A percentile compares a stretch with the other conserved stretches of the same genome.
phyloP scores from a whole-genome alignment of 78 protist species.

The Diacronema lutheri region DNA sequence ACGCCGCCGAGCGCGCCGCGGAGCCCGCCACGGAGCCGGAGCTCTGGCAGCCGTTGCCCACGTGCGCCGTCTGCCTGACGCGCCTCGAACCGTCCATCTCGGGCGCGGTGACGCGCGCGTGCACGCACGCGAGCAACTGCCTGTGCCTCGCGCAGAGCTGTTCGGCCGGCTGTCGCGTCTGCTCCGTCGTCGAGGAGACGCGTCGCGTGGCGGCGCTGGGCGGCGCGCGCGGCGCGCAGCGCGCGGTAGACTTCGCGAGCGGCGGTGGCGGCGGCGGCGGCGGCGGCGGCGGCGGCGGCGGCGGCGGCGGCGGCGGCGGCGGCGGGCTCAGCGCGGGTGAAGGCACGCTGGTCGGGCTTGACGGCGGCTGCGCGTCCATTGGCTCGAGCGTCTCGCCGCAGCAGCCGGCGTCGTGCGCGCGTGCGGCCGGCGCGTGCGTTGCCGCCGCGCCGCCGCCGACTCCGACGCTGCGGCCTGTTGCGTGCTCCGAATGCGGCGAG shows the following conservation, averaged over 20 bases:
- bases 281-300: neutral
- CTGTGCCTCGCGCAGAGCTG: slow-evolving; percentile 1
- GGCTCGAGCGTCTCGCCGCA: neutral
- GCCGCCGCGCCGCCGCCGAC: neutral
- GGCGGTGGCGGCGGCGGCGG: neutral
- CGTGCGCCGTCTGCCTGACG: slow-evolving; percentile 27
- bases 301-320: neutral
- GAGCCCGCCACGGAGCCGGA: too few relatives aligned
- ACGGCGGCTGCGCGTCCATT: neutral
- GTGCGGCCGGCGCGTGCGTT: neutral
- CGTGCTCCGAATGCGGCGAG: neutral
- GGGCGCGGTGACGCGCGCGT: neutral
- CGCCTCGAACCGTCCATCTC: neutral
- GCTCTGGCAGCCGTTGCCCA: neutral
- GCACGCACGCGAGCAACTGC: slow-evolving; percentile 17
- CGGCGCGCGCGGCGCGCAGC: neutral
- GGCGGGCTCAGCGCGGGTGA: too few relatives aligned
- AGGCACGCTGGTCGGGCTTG: neutral
- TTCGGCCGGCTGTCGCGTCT: slow-evolving; percentile 7
- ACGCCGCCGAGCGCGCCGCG: too few relatives aligned
- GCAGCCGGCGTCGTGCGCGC: neutral
- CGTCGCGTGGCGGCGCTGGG: neutral
- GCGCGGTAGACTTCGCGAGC: neutral
- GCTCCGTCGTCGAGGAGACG: neutral
- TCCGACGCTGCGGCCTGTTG: neutral